phyloP scores from a whole-genome alignment of 208 protist genomes.

The Leishmania turanica region DNA sequence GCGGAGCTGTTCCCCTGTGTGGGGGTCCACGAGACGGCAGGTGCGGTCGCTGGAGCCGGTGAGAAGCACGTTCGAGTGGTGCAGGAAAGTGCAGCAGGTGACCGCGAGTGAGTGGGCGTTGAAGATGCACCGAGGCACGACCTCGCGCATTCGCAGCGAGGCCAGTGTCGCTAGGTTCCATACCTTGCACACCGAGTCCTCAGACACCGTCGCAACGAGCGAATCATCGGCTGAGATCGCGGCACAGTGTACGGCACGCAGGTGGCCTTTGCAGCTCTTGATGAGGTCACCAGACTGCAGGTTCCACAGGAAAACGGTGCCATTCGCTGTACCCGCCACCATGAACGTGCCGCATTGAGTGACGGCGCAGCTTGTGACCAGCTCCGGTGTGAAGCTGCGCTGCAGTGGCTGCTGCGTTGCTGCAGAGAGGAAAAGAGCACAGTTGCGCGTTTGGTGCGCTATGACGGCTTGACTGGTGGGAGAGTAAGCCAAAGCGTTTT shows the following conservation, averaged over 20 bases:
- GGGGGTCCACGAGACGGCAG: conserved; percentile 65
- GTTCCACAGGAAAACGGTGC: conserved; percentile 79
- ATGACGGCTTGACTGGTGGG: conserved; percentile 38
- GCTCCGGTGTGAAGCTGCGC: conserved; percentile 71
- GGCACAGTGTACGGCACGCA: conserved; percentile 58
- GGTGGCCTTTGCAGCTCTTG: conserved; percentile 63
- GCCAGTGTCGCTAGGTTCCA: conserved; percentile 58
- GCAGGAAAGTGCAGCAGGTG: conserved; percentile 66
- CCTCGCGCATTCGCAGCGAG: conserved; percentile 30
- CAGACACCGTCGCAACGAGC: conserved; percentile 71
- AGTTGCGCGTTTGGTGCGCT: conserved; percentile 54
- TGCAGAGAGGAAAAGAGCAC: conserved; percentile 61
- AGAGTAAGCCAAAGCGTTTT: conserved; percentile 53
- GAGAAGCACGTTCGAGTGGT: conserved; percentile 42
- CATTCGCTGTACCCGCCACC: conserved; percentile 56
- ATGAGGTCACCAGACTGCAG: conserved; percentile 66
- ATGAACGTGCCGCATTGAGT: conserved; percentile 69
- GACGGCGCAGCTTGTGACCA: conserved; percentile 50
- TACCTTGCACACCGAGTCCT: conserved; percentile 79
- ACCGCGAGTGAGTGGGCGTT: conserved; percentile 75
- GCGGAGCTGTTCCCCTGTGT: conserved; percentile 52
- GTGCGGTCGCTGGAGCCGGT: conserved; percentile 76
- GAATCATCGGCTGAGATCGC: conserved; percentile 56
- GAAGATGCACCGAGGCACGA: conserved; percentile 44
- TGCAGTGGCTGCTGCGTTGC: conserved; percentile 72